Evolutionary conservation across 192 early-diverging fungal genomes (phyloP).

Genomic region (Oehlia diaphana): DNA sequence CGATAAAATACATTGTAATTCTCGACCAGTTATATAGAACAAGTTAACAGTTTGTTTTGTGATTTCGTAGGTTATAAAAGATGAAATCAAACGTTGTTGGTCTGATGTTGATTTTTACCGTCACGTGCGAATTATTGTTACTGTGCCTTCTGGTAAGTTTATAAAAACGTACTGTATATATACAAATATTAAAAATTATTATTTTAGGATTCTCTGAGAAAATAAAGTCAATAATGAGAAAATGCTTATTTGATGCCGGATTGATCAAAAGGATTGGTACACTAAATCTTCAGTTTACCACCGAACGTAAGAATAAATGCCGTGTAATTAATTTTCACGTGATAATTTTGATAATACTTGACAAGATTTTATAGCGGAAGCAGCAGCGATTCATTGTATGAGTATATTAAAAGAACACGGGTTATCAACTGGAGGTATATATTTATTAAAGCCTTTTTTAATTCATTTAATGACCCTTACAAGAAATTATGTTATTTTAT

Average conservation of each 20-base stretch:
- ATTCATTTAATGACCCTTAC: too few relatives aligned
- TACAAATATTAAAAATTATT: too few relatives aligned
- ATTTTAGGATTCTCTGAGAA: constrained; percentile 15
- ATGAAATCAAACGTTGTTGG: constrained; percentile 1
- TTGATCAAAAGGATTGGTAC: constrained; percentile 39
- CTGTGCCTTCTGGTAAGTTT: constrained; percentile 23
- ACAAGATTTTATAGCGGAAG: background rate
- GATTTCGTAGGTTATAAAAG: constrained; percentile 13
- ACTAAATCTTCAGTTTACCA: constrained; percentile 11
- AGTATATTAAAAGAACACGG: background rate
- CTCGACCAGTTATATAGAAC: too few relatives aligned
- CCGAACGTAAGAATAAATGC: constrained; percentile 8
- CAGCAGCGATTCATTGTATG: constrained; percentile 18
- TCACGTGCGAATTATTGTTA: constrained; percentile 5
- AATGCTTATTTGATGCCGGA: constrained; percentile 50
- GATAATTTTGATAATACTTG: too few relatives aligned
- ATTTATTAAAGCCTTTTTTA: background rate
- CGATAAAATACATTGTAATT: background rate
- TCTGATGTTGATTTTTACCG: background rate
- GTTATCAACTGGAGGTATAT: background rate
- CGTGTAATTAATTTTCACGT: too few relatives aligned
- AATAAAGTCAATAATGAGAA: constrained; percentile 55
- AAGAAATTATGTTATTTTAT: too few relatives aligned
- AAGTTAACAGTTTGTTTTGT: background rate
- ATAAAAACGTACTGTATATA: too few relatives aligned